Evolutionary conservation across 1,284 basidiomycete genomes (phyloP).

Genomic region (Rhizoctonia solani): DNA sequence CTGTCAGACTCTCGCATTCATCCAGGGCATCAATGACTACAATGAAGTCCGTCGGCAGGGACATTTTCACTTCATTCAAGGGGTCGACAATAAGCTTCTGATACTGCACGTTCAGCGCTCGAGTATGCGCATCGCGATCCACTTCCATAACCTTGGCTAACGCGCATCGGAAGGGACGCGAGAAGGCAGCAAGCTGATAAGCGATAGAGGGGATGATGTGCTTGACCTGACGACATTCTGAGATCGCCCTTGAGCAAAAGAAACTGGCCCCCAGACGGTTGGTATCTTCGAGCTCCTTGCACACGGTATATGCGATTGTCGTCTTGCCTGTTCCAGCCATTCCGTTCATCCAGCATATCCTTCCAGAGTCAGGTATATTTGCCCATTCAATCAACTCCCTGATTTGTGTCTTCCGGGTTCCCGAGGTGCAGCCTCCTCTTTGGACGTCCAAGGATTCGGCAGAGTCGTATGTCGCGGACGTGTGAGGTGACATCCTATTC

Average conservation of each 20-base stretch:
- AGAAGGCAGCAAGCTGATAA: slow-evolving; percentile 33
- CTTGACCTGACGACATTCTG: slow-evolving; percentile 15
- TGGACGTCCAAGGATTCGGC: not conserved
- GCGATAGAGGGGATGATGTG: too few species aligned
- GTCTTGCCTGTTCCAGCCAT: too few species aligned
- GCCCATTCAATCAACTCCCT: slow-evolving; percentile 37
- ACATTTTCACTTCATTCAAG: not conserved
- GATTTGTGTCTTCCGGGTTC: slow-evolving; percentile 38
- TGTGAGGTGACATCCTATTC: not conserved
- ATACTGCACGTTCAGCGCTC: slow-evolving; percentile 5
- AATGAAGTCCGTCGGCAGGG: not conserved
- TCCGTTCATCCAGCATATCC: slow-evolving; percentile 42
- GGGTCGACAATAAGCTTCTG: slow-evolving; percentile 21
- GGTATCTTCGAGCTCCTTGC: slow-evolving; percentile 26
- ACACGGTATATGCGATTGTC: too few species aligned
- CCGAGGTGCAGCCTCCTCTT: slow-evolving; percentile 21
- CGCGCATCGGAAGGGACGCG: not conserved
- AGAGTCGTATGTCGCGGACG: slow-evolving; percentile 3
- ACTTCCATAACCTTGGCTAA: not conserved
- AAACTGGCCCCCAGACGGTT: slow-evolving; percentile 42
- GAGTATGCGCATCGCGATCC: slow-evolving; percentile 4
- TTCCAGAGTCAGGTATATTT: not conserved
- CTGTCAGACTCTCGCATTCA: slow-evolving; percentile 15
- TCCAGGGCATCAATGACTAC: slow-evolving; percentile 36
- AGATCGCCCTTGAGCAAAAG: slow-evolving; percentile 43